A percentile compares a stretch with the other conserved stretches of the same genome.
Conservation (phyloP, 2,329 filamentous ascomycete genomes). For the Graphium sp. region DNA sequence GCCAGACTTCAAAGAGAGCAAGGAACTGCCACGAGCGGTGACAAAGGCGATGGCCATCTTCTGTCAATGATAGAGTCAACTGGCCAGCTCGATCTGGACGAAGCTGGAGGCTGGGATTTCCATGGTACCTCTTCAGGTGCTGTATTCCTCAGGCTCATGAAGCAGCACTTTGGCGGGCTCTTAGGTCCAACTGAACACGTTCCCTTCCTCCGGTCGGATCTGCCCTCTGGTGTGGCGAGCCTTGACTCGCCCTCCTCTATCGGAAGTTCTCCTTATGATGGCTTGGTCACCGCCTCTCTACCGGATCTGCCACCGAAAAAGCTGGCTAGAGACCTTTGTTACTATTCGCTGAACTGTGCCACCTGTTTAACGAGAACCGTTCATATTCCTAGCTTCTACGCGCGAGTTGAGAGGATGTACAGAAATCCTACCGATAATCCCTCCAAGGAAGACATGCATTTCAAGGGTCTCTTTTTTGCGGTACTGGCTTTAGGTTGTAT, state of each 20-base stretch:
- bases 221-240: conserved; percentile 30
- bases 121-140: conserved; percentile 85
- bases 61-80: conserved; percentile 92
- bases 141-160: conserved; percentile 74
- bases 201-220: conserved; percentile 36
- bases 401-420: conserved; percentile 63
- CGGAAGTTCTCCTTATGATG: conserved; percentile 46
- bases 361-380: conserved; percentile 51
- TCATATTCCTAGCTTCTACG: conserved; percentile 68
- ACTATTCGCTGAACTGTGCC: conserved; percentile 37
- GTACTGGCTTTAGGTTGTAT: conserved; percentile 58
- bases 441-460: conserved; percentile 47
- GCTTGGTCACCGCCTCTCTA: conserved; percentile 28
- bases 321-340: conserved; percentile 32
- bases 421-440: conserved; percentile 46
- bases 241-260: conserved; percentile 55
- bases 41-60: conserved; percentile 53
- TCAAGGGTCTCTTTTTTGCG: conserved; percentile 54
- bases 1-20: conserved; percentile 10
- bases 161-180: conserved; percentile 69
- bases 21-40: conserved; percentile 5
- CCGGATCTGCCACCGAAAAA: conserved; percentile 54
- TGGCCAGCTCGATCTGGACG: conserved; percentile 79
- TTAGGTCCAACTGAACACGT: conserved; percentile 47
- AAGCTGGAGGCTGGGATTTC: conserved; percentile 86